Conservation (phyloP, 2,329 filamentous ascomycete species). For the Leptographium galeiforme region DNA sequence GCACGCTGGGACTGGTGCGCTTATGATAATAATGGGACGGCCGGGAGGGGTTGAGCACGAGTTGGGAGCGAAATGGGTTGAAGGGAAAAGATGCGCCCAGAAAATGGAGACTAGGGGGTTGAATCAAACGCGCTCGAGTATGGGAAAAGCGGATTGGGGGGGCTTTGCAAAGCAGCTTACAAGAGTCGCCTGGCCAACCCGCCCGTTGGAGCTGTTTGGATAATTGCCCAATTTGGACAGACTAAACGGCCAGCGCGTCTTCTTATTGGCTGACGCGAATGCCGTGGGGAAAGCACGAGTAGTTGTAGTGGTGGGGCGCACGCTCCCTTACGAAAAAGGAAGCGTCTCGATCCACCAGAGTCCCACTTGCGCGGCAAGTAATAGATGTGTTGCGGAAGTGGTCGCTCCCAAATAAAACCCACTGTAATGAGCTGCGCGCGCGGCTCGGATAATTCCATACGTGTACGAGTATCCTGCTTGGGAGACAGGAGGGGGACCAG, state of each 20-base stretch:
- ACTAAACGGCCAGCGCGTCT: constrained; percentile 8
- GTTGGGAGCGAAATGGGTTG: background rate
- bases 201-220: constrained; percentile 7
- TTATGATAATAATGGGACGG: background rate
- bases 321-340: constrained; percentile 7
- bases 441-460: background rate
- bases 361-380: background rate
- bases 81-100: background rate
- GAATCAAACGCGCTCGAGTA: constrained; percentile 8
- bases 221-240: constrained; percentile 11
- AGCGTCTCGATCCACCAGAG: background rate
- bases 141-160: background rate
- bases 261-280: constrained; percentile 12
- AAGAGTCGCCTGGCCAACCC: constrained; percentile 10
- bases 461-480: background rate
- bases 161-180: background rate
- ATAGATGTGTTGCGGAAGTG: background rate
- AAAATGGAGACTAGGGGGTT: constrained; percentile 6
- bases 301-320: constrained; percentile 1
- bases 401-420: background rate
- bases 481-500: background rate
- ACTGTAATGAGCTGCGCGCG: background rate
- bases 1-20: background rate
- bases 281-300: constrained; percentile 7
- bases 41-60: background rate